Evolutionary conservation across 2,329 filamentous ascomycete genomes (phyloP), one percentile per base, ranked within the genome.

Genomic region (Epichloe brachyelytri): DNA sequence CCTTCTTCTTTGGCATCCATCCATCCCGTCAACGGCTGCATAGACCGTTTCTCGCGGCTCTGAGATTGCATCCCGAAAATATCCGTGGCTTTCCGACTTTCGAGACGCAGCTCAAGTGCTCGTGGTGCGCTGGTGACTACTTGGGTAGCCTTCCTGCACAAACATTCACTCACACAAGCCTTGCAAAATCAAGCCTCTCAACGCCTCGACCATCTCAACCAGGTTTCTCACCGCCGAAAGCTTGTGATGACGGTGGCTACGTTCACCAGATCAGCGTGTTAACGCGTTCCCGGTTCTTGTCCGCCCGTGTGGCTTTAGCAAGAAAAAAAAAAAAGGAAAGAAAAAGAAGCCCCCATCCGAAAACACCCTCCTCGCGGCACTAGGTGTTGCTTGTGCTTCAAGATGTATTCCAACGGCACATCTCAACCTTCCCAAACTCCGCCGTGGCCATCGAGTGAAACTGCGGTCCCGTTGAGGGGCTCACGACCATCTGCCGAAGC

Each of bases 391-490:
- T 38, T 8, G 36, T 47, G 40, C 33, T 49, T 48, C 41, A 19
- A 19, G 30, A 57, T 57, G 56, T 43, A 47, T 17, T 6, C 53
- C 19, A 55, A 57, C 49, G 56, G 50, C 52, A 53, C 53, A 38
- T 48, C 19, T 48, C 48, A 47, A 20, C 34, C 46, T n/a, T 33
- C 47, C 40, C 51, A 38, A 20, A 20, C 40, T 38, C 33, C 51
- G 5, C 26, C 46, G 30, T 54, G 44, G 46, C 39, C 54, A 43
- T 53, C 54, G 39, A 50, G 40, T 43, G 54, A 57, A 20, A 51
- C 51, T 20, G 45, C 33, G 20, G 43, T 53, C 30, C 49, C 46
- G 17, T 48, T 52, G 38, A 38, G 43, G 48, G 48, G 46, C 48
- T 54, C 50, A 46, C 51, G 41, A 19, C 46, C 50, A 22, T 37